phyloP scores from a whole-genome alignment of 2,329 filamentous ascomycete species.

The Davidsoniella australis region DNA sequence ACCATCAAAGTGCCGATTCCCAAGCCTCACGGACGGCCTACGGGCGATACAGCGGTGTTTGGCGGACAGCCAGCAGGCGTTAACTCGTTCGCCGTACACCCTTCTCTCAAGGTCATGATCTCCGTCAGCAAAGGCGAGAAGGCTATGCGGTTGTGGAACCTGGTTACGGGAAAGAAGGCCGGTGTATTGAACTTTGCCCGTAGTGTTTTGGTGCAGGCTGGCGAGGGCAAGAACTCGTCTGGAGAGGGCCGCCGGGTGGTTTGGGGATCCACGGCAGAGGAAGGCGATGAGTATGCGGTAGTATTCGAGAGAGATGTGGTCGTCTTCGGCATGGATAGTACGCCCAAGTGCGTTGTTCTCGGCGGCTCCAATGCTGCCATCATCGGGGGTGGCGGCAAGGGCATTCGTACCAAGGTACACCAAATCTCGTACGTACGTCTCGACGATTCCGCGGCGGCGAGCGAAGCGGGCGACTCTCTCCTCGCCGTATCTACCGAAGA shows the following conservation, averaged over 20 bases:
- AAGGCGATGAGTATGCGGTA: slow-evolving; percentile 68
- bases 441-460: slow-evolving; percentile 29
- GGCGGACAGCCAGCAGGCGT: slow-evolving; percentile 73
- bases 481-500: slow-evolving; percentile 79
- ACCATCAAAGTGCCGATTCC: slow-evolving; percentile 80
- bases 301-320: slow-evolving; percentile 73
- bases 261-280: slow-evolving; percentile 58
- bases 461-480: slow-evolving; percentile 24
- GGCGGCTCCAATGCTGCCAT: slow-evolving; percentile 20
- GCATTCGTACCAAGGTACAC: slow-evolving; percentile 63
- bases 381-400: slow-evolving; percentile 12
- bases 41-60: slow-evolving; percentile 72
- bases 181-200: slow-evolving; percentile 74
- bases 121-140: slow-evolving; percentile 79
- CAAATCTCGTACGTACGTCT: slow-evolving; percentile 55
- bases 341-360: slow-evolving; percentile 57
- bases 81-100: slow-evolving; percentile 90
- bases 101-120: slow-evolving; percentile 92
- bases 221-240: slow-evolving; percentile 57
- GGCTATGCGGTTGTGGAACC: slow-evolving; percentile 87
- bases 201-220: slow-evolving; percentile 54
- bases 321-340: slow-evolving; percentile 78
- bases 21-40: slow-evolving; percentile 62
- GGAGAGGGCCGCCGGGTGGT: slow-evolving; percentile 71
- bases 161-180: slow-evolving; percentile 91